phyloP scores from a whole-genome alignment of 352 stramenopile genomes.

The Bremia lactucae region DNA sequence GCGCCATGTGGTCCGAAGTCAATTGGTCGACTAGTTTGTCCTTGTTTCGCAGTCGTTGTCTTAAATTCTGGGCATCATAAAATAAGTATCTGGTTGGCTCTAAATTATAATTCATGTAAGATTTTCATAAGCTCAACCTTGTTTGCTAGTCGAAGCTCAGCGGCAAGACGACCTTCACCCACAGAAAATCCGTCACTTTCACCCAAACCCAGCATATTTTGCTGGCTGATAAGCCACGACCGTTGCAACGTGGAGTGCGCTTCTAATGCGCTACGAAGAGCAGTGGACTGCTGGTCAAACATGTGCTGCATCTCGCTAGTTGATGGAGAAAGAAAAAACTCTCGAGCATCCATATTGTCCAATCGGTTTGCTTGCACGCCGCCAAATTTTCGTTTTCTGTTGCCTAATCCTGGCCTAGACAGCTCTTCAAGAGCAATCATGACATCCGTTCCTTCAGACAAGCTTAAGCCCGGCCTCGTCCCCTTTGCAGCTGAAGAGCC shows the following conservation, averaged over 20 bases:
- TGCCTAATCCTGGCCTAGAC: conserved; percentile 22
- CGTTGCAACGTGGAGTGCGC: conserved; percentile 62
- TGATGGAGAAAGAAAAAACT: conserved; percentile 78
- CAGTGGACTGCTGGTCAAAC: conserved; percentile 73
- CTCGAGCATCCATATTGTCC: conserved; percentile 46
- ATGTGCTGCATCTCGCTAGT: conserved; percentile 83
- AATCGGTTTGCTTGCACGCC: conserved; percentile 36
- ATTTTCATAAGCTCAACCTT: conserved; percentile 38
- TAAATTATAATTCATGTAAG: too few relatives aligned
- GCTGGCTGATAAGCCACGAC: conserved; percentile 68
- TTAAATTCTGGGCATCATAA: conserved; percentile 49
- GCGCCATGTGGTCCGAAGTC: conserved; percentile 54
- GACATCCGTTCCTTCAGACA: conserved; percentile 71
- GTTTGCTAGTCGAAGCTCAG: conserved; percentile 72
- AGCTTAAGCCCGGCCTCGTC: conserved; percentile 31
- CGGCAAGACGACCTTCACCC: conserved; percentile 68
- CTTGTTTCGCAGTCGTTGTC: conserved; percentile 68
- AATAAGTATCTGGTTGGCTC: too few relatives aligned
- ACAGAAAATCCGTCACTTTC: conserved; percentile 51
- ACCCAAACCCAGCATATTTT: conserved; percentile 53
- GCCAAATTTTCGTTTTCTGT: conserved; percentile 29
- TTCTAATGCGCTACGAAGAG: conserved; percentile 61
- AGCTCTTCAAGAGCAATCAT: conserved; percentile 58
- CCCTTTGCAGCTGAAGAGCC: conserved; percentile 3
- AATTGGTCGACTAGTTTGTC: conserved; percentile 76